Evolutionary conservation across 768 basidiomycete genomes (phyloP).

Genomic region (Tremella yokohamensis): DNA sequence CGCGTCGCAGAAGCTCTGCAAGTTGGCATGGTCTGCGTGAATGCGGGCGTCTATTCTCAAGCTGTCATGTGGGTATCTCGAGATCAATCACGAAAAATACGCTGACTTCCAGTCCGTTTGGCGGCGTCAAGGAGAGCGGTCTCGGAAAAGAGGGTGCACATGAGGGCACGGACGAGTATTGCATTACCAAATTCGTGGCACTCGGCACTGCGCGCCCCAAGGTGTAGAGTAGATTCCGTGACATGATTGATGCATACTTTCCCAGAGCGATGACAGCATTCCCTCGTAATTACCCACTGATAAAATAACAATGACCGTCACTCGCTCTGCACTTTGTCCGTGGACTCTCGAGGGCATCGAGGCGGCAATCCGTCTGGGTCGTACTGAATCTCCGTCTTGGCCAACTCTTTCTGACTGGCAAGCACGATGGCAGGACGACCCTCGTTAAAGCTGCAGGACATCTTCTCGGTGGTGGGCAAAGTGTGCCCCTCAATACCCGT

Average conservation of each 20-base stretch:
- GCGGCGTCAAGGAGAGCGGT: constrained; percentile 65
- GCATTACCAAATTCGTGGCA: constrained; percentile 35
- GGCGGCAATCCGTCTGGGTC: no score
- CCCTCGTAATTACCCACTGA: no score
- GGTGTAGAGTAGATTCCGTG: no score
- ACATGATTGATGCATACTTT: no score
- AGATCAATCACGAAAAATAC: background rate
- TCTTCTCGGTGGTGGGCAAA: constrained; percentile 26
- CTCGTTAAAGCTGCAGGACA: constrained; percentile 18
- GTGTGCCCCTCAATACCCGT: constrained; percentile 1
- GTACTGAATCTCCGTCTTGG: no score
- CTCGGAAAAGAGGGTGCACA: constrained; percentile 75
- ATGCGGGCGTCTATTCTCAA: constrained; percentile 47
- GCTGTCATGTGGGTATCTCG: constrained; percentile 38
- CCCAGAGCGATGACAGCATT: no score
- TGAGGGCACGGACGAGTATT: constrained; percentile 80
- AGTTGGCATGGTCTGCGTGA: constrained; percentile 70
- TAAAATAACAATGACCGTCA: no score
- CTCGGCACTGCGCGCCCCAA: constrained; percentile 16
- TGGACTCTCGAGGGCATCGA: no score
- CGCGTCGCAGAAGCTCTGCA: constrained; percentile 93
- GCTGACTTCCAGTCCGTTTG: constrained; percentile 27
- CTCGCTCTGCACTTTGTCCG: no score
- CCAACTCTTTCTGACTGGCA: no score
- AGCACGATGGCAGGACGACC: no score